Evolutionary conservation across 805 yeast species (phyloP).

Genomic region (Saccharomycopsis lassenensis): DNA sequence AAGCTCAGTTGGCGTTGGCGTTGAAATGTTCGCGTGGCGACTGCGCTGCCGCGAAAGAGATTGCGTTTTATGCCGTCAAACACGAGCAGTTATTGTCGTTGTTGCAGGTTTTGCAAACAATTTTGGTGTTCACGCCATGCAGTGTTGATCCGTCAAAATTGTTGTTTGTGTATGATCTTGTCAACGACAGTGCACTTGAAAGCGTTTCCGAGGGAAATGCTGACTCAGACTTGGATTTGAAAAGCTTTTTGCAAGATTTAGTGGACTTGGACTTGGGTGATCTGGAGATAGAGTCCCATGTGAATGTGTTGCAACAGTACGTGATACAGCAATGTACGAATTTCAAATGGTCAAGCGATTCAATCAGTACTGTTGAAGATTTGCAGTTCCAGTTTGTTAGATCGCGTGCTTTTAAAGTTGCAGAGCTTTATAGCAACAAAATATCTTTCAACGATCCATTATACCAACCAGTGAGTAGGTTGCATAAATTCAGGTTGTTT

Average conservation of each 20-base stretch:
- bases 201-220: too few species aligned
- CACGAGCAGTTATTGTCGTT: too few species aligned
- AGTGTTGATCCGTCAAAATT: too few species aligned
- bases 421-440: slow-evolving; percentile 12
- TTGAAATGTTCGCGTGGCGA: too few species aligned
- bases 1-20: too few species aligned
- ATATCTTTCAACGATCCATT: slow-evolving; percentile 11
- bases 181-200: too few species aligned
- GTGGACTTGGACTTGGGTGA: neutral
- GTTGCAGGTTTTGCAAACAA: too few species aligned
- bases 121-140: too few species aligned
- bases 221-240: too few species aligned
- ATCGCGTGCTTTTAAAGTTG: slow-evolving; percentile 16
- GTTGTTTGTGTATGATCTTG: too few species aligned
- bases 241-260: neutral
- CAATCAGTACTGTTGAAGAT: neutral
- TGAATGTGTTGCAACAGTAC: neutral
- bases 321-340: slow-evolving; percentile 1
- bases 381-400: slow-evolving; percentile 11
- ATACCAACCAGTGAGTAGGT: slow-evolving; percentile 1
- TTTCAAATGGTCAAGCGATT: slow-evolving; percentile 3
- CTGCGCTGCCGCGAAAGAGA: too few species aligned
- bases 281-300: slow-evolving; percentile 6
- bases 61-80: too few species aligned
- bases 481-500: slow-evolving; percentile 4